Base-by-base conservation (phyloP, 768 basidiomycete species). In the Hygrocybe punicea region DNA sequence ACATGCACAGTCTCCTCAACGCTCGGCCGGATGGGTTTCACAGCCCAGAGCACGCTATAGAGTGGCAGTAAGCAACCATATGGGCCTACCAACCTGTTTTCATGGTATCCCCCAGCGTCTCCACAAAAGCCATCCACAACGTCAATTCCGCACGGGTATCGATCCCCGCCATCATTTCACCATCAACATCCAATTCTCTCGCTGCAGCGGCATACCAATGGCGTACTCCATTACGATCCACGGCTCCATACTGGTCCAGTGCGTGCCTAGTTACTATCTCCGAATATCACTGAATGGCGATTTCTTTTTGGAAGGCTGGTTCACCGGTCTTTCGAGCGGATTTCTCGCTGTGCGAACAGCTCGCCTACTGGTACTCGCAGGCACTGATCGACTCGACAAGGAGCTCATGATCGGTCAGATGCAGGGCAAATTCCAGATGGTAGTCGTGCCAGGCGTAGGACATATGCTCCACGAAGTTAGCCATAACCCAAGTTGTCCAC, bases 321-420 rank as follows among this genome's bases (percentile, higher is more conserved):
- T 98, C 72, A 76, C 78, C 10, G 85, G 86, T 0, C 78, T 99
- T 1, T 95, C 93, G 3, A 71, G 70, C n/a, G 78, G 80, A 21
- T 99, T 99, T 72, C 78, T 98, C 1, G 71, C 80, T 0, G 83
- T 85, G 0, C 83, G 87, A 13, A 83, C 91, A 0, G 96, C 95
- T 0, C 85, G 95, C 25, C 73, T 99, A 24, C 82, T 99, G 21
- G 82, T 98, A 8, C 77, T 99, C 14, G 97, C 97, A 0, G 96
- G 95, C 0, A 86, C 94, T 16, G 97, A 99, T 63, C 79, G 94
- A 16, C 82, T 98, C 4, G 97, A 99, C 66, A 88, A 84, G 63
- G 86, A 92, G 62, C 79, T 99, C 46, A 97, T 96, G 88, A 93
- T 98, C 50, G 97, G 89, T 1, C 93, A 95, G 67, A 95, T 96